Evolutionary conservation across 2,329 filamentous ascomycete species (phyloP).

Genomic region (Boeremia lycopersici): DNA sequence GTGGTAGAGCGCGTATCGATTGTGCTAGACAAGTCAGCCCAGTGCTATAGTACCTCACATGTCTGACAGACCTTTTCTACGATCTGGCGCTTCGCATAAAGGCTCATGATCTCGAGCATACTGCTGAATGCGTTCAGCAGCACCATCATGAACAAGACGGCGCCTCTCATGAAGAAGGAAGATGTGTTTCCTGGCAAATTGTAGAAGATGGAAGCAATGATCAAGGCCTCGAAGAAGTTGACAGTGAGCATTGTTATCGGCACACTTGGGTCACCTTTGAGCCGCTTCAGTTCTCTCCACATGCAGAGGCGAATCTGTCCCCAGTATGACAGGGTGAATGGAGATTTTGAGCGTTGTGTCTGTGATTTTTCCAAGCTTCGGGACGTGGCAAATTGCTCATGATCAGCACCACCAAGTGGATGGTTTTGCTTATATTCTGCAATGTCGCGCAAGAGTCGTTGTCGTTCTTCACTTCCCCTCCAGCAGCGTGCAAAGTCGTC

Average conservation of each 20-base stretch:
- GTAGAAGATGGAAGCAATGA: conserved; percentile 65
- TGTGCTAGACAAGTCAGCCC: conserved; percentile 59
- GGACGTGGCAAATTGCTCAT: conserved; percentile 41
- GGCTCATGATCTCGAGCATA: conserved; percentile 63
- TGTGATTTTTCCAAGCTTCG: conserved; percentile 52
- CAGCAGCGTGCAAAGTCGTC: conserved; percentile 58
- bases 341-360: conserved; percentile 60
- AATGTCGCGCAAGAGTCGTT: conserved; percentile 49
- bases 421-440: conserved; percentile 54
- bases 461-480: conserved; percentile 49
- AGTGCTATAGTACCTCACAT: background rate
- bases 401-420: conserved; percentile 48
- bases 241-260: conserved; percentile 69
- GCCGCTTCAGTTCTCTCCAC: conserved; percentile 28
- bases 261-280: conserved; percentile 50
- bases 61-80: conserved; percentile 68
- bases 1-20: conserved; percentile 84
- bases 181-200: conserved; percentile 55
- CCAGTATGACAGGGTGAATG: conserved; percentile 59
- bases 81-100: conserved; percentile 85
- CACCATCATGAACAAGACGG: conserved; percentile 68
- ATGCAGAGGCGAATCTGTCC: conserved; percentile 51
- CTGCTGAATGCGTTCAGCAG: conserved; percentile 60
- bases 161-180: conserved; percentile 61
- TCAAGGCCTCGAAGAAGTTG: conserved; percentile 71